Base-by-base conservation (phyloP, 371 early-diverging fungal genomes). In the Mortierella sp. region DNA sequence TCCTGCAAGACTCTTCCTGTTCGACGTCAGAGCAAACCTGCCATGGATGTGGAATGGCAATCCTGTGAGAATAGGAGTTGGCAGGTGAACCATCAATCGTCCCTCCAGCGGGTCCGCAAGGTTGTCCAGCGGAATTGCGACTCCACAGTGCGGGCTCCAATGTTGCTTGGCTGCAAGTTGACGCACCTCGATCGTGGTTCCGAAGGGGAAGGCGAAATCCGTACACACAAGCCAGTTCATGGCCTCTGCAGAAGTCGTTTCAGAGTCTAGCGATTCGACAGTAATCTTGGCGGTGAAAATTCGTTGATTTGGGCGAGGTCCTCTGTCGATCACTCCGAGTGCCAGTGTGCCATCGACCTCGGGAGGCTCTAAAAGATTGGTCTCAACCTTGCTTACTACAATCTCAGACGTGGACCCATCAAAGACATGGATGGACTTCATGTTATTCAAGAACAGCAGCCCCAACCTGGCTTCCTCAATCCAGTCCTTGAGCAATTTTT, bases 31-130 rank as follows among this genome's bases (percentile, higher is more conserved):
- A 0, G 87, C 88, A 69, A 86, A 88, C 0, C 19, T 72, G 0
- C 89, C 88, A 57, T 88, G 89, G 16, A 88, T 46, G 64, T 88
- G 89, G 48, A 88, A 87, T 0, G 75, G 79, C 10, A 82, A 14
- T 3, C 40, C 51, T 3, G 82, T 86, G 5, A 1, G 1, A 28
- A 81, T 71, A 2, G 87, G 71, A 0, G 88, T 79, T 0, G 88
- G 89, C 2, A 88, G 67, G 28, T 79, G 86, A 4, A 78, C 64
- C 28, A 89, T 82, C 0, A 87, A 5, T n/a, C 71, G 70, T 55
- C 88, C 82, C 24, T 34, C 19, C 34, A 57, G 14, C 2, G 34
- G 14, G 1, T 21, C 19, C 5, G 43, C 5, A 2, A 3, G 28
- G 9, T 43, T 11, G 2, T 54, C 51, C 5, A 74, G 53, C n/a